These are phyloP conservation scores for Starmerella vaccinii DNA, from an alignment of 805 yeast genomes.

Conservation along the genomic window DNA sequence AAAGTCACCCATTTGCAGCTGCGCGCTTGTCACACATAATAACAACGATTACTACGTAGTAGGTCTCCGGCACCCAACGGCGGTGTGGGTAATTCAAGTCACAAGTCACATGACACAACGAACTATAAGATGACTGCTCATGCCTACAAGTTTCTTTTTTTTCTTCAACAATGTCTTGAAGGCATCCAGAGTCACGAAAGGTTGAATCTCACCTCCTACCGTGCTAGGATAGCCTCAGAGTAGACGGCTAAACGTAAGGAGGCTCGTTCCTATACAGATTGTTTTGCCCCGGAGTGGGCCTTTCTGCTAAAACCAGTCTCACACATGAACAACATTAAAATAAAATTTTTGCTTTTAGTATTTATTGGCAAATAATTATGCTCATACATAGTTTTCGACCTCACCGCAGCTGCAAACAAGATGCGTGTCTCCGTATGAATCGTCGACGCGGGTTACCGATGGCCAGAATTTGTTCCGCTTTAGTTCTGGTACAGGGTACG, in stretches of 20 bases:
- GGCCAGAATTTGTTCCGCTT: slow-evolving; percentile 87
- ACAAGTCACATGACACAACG: not conserved
- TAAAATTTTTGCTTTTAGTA: not conserved
- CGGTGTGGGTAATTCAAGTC: too few species aligned
- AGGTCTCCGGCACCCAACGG: too few species aligned
- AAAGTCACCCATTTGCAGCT: too few species aligned
- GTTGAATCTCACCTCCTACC: slow-evolving; percentile 24
- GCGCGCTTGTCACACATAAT: too few species aligned
- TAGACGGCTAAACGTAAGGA: slow-evolving; percentile 13
- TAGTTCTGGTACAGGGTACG: slow-evolving; percentile 74
- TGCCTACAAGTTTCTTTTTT: not conserved
- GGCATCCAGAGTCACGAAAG: slow-evolving; percentile 31
- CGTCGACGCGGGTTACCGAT: slow-evolving; percentile 82
- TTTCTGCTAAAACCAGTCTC: slow-evolving; percentile 23
- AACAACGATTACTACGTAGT: too few species aligned
- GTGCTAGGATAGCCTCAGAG: slow-evolving; percentile 30
- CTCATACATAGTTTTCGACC: slow-evolving; percentile 23
- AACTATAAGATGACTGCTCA: not conserved
- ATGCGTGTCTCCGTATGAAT: slow-evolving; percentile 87
- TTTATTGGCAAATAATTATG: not conserved
- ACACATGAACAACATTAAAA: slow-evolving; percentile 8
- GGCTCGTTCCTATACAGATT: slow-evolving; percentile 23
- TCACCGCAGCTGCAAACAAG: slow-evolving; percentile 74
- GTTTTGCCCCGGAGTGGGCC: slow-evolving; percentile 10
- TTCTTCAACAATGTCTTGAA: slow-evolving; percentile 3